These are phyloP conservation scores for Pugionium cornutum DNA, from an alignment of 345 rosid genomes.

Conservation along the genomic window DNA sequence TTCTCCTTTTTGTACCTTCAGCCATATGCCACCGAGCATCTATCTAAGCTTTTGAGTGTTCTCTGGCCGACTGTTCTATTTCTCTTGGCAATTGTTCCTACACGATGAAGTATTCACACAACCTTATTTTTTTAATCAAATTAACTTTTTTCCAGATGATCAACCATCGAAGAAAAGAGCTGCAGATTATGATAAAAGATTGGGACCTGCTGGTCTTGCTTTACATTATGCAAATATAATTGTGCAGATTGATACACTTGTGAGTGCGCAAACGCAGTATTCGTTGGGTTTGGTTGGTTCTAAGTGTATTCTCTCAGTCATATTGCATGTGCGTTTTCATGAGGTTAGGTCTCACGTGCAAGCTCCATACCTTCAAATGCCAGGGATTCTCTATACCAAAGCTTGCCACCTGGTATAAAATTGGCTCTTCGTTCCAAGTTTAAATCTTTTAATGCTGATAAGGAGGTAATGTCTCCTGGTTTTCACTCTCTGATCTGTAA, in stretches of 20 bases:
- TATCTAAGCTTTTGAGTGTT: conserved; percentile 17
- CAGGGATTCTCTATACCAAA: conserved; percentile 83
- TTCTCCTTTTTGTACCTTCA: conserved; percentile 35
- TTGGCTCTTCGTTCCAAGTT: conserved; percentile 66
- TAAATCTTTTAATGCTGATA: conserved; percentile 57
- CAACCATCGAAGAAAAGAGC: conserved; percentile 38
- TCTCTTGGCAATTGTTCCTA: conserved; percentile 13
- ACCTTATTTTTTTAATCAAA: not conserved
- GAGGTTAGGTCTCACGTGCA: conserved; percentile 66
- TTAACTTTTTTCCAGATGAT: conserved; percentile 35
- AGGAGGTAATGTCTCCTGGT: conserved; percentile 49
- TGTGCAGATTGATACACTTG: conserved; percentile 76
- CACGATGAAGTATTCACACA: not conserved
- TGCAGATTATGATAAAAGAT: conserved; percentile 44
- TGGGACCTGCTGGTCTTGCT: conserved; percentile 87
- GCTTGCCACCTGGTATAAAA: conserved; percentile 74
- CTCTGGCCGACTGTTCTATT: not conserved
- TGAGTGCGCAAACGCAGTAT: conserved; percentile 45
- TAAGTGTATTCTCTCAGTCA: conserved; percentile 9
- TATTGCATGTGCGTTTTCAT: conserved; percentile 31
- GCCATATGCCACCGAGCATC: conserved; percentile 16
- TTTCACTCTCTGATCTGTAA: conserved; percentile 9
- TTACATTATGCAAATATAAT: conserved; percentile 82
- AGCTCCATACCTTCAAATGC: conserved; percentile 83
- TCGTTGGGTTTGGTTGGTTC: conserved; percentile 28